Evolutionary conservation across 306 rosid genomes (phyloP).

Genomic region (Prunus mume): DNA sequence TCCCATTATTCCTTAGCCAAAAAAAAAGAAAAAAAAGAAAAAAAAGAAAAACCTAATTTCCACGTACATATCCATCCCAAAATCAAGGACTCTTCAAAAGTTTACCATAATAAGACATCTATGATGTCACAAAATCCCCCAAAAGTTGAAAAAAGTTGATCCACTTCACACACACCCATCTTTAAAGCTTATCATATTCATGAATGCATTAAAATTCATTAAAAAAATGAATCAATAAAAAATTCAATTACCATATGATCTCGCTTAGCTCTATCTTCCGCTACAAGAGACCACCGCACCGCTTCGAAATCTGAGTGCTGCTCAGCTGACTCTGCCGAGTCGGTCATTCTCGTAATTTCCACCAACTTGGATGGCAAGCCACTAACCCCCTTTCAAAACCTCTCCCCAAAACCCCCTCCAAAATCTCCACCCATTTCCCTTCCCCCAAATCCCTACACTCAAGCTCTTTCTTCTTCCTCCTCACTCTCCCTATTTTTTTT

Average conservation of each 20-base stretch:
- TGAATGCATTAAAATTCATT: neutral
- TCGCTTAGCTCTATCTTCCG: neutral
- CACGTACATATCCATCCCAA: neutral
- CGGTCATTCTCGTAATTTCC: neutral
- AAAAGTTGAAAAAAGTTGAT: neutral
- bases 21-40: no score
- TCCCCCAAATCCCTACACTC: neutral
- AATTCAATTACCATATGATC: no score
- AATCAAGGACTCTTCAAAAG: neutral
- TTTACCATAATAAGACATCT: neutral
- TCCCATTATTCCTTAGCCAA: neutral
- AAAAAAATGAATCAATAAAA: neutral
- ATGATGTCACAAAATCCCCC: neutral
- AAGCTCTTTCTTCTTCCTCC: neutral
- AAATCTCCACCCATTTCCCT: neutral
- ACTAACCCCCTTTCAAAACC: neutral
- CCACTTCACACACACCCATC: neutral
- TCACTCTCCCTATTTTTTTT: no score
- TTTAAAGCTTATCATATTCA: neutral
- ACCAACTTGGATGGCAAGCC: neutral
- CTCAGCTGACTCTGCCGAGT: neutral
- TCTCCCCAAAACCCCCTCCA: slow-evolving; percentile 18
- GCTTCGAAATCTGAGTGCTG: neutral
- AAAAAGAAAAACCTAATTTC: neutral
- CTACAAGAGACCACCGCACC: neutral